Conservation (phyloP, 768 basidiomycete species). For the Boletellus ananas region DNA sequence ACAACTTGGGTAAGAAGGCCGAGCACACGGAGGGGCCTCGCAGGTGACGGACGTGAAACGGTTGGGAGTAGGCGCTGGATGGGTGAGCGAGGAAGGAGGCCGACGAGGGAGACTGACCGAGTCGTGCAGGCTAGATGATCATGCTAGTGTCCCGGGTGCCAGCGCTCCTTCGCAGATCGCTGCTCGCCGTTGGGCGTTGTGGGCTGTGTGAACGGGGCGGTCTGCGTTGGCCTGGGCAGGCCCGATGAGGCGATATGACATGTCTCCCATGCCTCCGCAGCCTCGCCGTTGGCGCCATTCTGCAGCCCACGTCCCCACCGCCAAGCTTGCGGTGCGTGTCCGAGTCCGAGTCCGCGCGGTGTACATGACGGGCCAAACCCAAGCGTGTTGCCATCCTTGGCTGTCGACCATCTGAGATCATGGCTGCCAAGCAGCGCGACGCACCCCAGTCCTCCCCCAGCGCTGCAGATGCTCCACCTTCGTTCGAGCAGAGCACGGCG, state of each 20-base stretch:
- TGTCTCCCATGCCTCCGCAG: slow-evolving; percentile 5
- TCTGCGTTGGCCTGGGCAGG: slow-evolving; percentile 9
- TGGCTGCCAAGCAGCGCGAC: slow-evolving; percentile 1
- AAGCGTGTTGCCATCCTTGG: neutral
- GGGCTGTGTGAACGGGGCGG: slow-evolving; percentile 3
- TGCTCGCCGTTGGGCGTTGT: slow-evolving; percentile 3
- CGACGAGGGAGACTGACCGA: slow-evolving; percentile 10
- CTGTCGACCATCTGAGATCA: neutral
- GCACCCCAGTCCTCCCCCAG: neutral
- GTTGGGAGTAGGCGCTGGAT: neutral
- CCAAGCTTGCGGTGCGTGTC: too few species aligned
- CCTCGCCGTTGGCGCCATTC: slow-evolving; percentile 11
- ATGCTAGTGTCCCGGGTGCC: slow-evolving; percentile 10
- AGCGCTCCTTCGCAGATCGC: slow-evolving; percentile 4
- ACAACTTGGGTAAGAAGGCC: neutral
- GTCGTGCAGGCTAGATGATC: slow-evolving; percentile 19
- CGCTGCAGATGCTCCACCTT: slow-evolving; percentile 13
- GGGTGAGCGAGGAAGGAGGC: neutral
- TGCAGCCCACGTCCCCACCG: too few species aligned
- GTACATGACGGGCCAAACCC: too few species aligned
- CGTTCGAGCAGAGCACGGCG: slow-evolving; percentile 26
- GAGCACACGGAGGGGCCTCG: slow-evolving; percentile 2
- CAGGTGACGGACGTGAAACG: neutral
- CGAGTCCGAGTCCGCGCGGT: too few species aligned
- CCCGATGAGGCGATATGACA: neutral